Percentiles rank a stretch among this genome's conserved stretches.
phyloP scores from a whole-genome alignment of 176 grass and related monocot species.

The Eleusine coracana region DNA sequence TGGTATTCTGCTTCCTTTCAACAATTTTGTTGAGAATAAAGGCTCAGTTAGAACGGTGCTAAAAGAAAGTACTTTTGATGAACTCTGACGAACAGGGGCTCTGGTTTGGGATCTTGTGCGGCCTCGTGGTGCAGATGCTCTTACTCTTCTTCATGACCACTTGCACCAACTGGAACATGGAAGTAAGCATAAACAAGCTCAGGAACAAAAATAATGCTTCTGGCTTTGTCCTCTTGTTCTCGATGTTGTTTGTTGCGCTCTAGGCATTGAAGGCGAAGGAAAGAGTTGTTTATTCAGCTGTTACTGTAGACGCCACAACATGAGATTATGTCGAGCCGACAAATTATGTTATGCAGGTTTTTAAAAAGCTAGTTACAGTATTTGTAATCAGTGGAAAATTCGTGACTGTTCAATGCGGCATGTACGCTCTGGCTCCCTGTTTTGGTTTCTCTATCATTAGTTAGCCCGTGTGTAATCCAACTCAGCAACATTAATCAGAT shows the following conservation, averaged over 20 bases:
- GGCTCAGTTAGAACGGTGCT: not conserved
- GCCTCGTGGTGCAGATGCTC: constrained; percentile 8
- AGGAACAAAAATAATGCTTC: not conserved
- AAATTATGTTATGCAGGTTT: not conserved
- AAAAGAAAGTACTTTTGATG: not conserved
- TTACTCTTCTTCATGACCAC: not conserved
- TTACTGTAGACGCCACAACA: constrained; percentile 30
- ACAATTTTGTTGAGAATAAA: not conserved
- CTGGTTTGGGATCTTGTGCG: not conserved
- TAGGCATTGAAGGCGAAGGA: constrained; percentile 31
- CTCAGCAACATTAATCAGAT: too few species aligned
- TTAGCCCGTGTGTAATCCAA: not conserved
- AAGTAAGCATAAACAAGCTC: not conserved
- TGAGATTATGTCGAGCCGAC: not conserved
- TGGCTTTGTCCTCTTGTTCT: not conserved
- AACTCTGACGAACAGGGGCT: not conserved
- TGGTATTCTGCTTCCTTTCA: not conserved
- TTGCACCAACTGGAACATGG: not conserved
- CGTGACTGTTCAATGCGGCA: not conserved
- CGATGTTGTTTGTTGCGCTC: not conserved
- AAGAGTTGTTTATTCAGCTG: constrained; percentile 43
- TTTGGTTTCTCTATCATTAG: not conserved
- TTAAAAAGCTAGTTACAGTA: too few species aligned
- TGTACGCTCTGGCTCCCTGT: not conserved
- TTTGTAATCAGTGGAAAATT: not conserved